Evolutionary conservation across 139 green algal genomes (phyloP), one percentile per base, ranked within the genome.

Genomic region (Pycnococcus provasolii): DNA sequence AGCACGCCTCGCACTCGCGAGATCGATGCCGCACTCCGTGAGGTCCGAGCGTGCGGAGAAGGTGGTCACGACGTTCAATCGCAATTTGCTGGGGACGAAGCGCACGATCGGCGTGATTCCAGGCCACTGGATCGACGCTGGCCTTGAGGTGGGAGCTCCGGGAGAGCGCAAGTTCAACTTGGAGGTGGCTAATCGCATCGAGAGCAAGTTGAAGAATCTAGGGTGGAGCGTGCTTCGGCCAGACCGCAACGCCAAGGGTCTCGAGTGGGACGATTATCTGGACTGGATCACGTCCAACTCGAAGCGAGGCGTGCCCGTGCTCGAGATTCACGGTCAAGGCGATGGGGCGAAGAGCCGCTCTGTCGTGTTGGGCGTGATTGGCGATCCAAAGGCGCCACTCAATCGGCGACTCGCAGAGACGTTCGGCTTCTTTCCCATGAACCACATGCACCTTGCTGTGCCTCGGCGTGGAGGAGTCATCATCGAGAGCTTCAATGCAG

Each of bases 261-360:
- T 79, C 26, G 51, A 41, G 39, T 83, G 76, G 77, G 62, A 74
- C 46, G 68, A 81, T 6, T 83, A 83, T 60, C 53, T 79, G 9
- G 68, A 79, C 45, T 83, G 76, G 76, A 65, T 82, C 4, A 15
- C 42, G n/a, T 45, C 67, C 58, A 62, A 72, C 50, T 73, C 72
- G 0, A 39, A 60, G 52, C 45, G 62, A 11, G 73, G 73, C 6
- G 61, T 79, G 41, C 62, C 73, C 13, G 66, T 78, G 15, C 45
- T 82, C 8, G 76, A 82, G 46, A 74, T 82, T 13, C 76, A 82
- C 60, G 76, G 76, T 6, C 75, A 81, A 62, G 74, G 53, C 45
- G 50, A 43, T 8, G 45, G 48, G 13, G 70, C 60, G 40, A 58
- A 75, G 44, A 63, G 66, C 40, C 5, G 59, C n/a, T 68, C 58